A percentile compares a stretch with the other conserved stretches of the same genome.
These are phyloP conservation scores for Xylariales sp. DNA, from an alignment of 2,329 filamentous ascomycete species.

Conservation along the genomic window DNA sequence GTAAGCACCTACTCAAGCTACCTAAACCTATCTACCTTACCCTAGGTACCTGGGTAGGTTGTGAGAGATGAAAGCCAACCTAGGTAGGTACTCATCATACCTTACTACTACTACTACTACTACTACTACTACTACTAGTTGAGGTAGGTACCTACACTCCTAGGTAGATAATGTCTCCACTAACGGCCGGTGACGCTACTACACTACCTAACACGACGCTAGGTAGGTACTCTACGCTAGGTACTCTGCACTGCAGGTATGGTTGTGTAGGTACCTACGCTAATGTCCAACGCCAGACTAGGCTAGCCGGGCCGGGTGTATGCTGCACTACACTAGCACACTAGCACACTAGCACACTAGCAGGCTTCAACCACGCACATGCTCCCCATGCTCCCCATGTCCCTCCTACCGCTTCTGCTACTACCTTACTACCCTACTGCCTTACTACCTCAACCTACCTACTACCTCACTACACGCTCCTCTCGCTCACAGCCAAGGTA, in stretches of 20 bases:
- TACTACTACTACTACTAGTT: not conserved
- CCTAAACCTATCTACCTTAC: not conserved
- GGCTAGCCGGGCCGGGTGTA: conserved; percentile 33
- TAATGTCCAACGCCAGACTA: conserved; percentile 22
- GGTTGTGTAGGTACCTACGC: not conserved
- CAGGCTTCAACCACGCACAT: conserved; percentile 21
- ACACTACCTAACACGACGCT: too few species aligned
- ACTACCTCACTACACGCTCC: not conserved
- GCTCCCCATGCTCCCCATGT: conserved; percentile 23
- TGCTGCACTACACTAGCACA: conserved; percentile 17
- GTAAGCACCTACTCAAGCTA: too few species aligned
- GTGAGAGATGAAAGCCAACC: too few species aligned
- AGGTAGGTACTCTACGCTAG: too few species aligned
- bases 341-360: conserved; percentile 1
- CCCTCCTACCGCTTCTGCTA: conserved; percentile 5
- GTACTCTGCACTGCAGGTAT: too few species aligned
- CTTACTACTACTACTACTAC: too few species aligned
- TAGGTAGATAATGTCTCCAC: not conserved
- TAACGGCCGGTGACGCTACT: not conserved
- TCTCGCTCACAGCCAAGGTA: not conserved
- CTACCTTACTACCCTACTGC: not conserved
- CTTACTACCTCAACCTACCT: not conserved
- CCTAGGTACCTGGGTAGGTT: not conserved
- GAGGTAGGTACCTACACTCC: not conserved
- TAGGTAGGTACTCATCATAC: too few species aligned